A percentile compares a stretch with the other conserved stretches of the same genome.
These are phyloP conservation scores for Aspergillus diversus DNA, from an alignment of 495 filamentous ascomycete genomes.

Conservation along the genomic window DNA sequence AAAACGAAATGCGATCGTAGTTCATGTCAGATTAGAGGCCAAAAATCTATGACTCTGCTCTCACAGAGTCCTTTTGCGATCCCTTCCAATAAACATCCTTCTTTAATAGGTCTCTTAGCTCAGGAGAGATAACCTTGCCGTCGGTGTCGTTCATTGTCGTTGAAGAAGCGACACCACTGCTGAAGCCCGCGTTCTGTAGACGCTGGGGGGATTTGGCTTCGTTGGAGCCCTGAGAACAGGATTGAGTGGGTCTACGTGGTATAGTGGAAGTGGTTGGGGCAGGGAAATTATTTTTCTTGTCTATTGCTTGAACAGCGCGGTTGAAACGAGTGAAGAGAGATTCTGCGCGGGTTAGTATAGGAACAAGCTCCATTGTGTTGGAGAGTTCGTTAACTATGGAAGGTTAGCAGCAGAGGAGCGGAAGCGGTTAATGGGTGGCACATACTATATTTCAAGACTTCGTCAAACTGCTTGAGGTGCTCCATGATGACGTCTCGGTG, in stretches of 20 bases:
- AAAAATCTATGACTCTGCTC: background rate
- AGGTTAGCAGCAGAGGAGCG: conserved; percentile 5
- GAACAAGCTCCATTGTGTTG: conserved; percentile 85
- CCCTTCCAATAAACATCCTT: conserved; percentile 60
- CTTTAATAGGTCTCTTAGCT: conserved; percentile 75
- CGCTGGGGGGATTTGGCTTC: conserved; percentile 43
- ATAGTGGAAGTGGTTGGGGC: conserved; percentile 56
- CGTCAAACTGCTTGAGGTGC: conserved; percentile 93
- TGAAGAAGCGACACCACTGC: conserved; percentile 31
- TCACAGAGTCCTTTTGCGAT: background rate
- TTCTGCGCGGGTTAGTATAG: conserved; percentile 84
- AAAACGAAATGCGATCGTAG: too few relatives aligned
- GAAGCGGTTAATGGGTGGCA: conserved; percentile 17
- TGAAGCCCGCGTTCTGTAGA: conserved; percentile 29
- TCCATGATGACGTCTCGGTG: conserved; percentile 93
- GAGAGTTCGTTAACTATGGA: conserved; percentile 87
- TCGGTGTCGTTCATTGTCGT: conserved; percentile 24
- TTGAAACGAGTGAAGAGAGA: conserved; percentile 86
- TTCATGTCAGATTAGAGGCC: too few relatives aligned
- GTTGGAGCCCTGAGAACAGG: conserved; percentile 16
- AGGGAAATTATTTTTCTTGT: conserved; percentile 84
- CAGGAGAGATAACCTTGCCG: conserved; percentile 71
- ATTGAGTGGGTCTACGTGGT: conserved; percentile 48
- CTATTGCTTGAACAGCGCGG: conserved; percentile 81
- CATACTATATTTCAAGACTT: conserved; percentile 94